These are phyloP conservation scores for Solanum tarijense DNA, from an alignment of 257 asterid species.

Conservation along the genomic window DNA sequence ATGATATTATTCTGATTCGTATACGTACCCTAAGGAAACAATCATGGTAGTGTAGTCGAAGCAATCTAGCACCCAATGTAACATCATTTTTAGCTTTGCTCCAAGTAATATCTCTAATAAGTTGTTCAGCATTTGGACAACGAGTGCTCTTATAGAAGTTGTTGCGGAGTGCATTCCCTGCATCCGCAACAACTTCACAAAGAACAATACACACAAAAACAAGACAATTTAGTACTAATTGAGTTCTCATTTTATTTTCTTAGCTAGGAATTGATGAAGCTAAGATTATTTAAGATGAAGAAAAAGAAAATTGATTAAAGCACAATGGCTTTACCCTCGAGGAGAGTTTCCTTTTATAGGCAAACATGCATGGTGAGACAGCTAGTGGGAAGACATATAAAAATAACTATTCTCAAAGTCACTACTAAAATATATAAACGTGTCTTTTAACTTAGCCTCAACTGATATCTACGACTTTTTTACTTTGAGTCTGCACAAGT, in stretches of 20 bases:
- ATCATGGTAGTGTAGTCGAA: conserved; percentile 29
- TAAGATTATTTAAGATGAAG: background rate
- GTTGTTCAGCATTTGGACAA: conserved; percentile 14
- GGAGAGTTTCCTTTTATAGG: background rate
- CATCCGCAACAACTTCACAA: background rate
- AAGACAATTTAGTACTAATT: background rate
- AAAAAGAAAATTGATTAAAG: background rate
- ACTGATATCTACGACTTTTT: too few relatives aligned
- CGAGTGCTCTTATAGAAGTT: conserved; percentile 1
- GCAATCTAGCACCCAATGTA: conserved; percentile 17
- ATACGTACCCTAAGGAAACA: conserved; percentile 22
- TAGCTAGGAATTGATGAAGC: background rate
- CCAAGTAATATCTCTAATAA: conserved; percentile 13
- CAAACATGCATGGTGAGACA: background rate
- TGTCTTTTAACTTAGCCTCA: too few relatives aligned
- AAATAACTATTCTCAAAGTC: background rate
- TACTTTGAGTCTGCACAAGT: background rate
- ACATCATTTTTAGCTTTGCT: conserved; percentile 1
- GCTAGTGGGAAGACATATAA: background rate
- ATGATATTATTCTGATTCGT: background rate
- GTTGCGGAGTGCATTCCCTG: background rate
- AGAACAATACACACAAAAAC: background rate
- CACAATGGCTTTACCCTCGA: background rate
- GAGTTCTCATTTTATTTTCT: background rate
- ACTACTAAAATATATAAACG: background rate